Evolutionary conservation across 306 rosid species (phyloP).

Genomic region (Inga laurina): DNA sequence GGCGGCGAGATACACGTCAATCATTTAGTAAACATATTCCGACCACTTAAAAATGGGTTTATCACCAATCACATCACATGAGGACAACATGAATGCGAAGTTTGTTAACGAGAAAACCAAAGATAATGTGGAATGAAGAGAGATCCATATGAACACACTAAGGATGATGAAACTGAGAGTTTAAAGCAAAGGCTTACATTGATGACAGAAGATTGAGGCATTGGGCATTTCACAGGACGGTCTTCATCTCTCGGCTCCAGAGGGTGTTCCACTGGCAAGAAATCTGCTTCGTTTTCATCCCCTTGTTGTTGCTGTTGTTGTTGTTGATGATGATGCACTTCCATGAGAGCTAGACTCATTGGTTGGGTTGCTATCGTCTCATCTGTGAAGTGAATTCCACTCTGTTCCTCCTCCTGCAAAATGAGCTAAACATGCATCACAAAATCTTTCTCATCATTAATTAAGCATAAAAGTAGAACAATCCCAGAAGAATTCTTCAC

Average conservation of each 20-base stretch:
- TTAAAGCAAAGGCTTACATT: conserved; percentile 50
- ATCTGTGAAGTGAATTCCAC: conserved; percentile 44
- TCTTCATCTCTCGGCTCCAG: conserved; percentile 91
- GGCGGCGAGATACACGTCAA: background rate
- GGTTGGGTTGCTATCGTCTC: conserved; percentile 35
- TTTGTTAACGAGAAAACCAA: conserved; percentile 4
- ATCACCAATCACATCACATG: background rate
- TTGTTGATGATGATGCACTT: conserved; percentile 33
- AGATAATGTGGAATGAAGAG: background rate
- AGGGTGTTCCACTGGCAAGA: conserved; percentile 92
- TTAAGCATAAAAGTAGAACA: background rate
- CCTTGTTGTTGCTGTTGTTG: conserved; percentile 3
- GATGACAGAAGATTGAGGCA: conserved; percentile 79
- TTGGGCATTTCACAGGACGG: conserved; percentile 91
- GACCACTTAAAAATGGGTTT: conserved; percentile 6
- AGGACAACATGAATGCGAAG: background rate
- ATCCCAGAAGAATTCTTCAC: conserved; percentile 4
- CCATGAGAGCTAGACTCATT: conserved; percentile 36
- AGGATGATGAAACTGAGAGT: background rate
- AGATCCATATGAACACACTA: background rate
- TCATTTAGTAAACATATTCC: background rate
- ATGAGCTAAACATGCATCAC: conserved; percentile 9
- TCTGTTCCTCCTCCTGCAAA: conserved; percentile 50
- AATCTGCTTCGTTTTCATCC: conserved; percentile 62
- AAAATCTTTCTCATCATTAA: conserved; percentile 3